These are phyloP conservation scores for Aspergillus sp. DNA, from an alignment of 2,329 filamentous ascomycete genomes.

Conservation along the genomic window DNA sequence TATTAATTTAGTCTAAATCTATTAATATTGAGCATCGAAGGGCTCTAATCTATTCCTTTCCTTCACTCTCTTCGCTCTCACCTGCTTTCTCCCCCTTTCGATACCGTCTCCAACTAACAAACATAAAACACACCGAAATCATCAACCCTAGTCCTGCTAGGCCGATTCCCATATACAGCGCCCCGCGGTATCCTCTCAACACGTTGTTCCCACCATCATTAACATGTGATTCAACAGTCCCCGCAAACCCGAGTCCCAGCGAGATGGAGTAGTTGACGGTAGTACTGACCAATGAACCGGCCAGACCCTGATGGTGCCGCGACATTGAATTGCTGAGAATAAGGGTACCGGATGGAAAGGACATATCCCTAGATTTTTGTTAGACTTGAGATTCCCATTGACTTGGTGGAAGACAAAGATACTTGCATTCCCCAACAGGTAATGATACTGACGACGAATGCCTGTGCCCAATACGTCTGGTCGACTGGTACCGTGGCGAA, in stretches of 20 bases:
- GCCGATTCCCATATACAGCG: conserved; percentile 36
- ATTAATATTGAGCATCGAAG: neutral
- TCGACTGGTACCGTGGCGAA: conserved; percentile 31
- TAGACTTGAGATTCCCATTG: neutral
- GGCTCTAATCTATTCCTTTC: neutral
- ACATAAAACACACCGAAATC: conserved; percentile 11
- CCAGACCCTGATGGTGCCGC: conserved; percentile 48
- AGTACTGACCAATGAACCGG: conserved; percentile 56
- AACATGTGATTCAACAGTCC: conserved; percentile 55
- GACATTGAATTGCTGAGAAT: conserved; percentile 54
- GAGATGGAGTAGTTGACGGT: conserved; percentile 67
- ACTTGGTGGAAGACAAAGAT: neutral
- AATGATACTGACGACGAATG: conserved; percentile 20
- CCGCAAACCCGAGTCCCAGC: conserved; percentile 62
- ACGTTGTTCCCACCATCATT: conserved; percentile 31
- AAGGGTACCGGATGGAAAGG: conserved; percentile 57
- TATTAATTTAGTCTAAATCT: neutral
- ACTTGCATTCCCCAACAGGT: conserved; percentile 28
- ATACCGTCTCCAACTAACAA: conserved; percentile 8
- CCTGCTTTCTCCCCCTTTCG: neutral
- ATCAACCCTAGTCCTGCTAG: conserved; percentile 21
- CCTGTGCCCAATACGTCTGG: conserved; percentile 38
- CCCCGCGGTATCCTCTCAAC: conserved; percentile 35
- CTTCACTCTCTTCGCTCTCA: neutral
- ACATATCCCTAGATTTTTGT: conserved; percentile 57